phyloP scores from a whole-genome alignment of 768 basidiomycete genomes.

The Mycena floridula region DNA sequence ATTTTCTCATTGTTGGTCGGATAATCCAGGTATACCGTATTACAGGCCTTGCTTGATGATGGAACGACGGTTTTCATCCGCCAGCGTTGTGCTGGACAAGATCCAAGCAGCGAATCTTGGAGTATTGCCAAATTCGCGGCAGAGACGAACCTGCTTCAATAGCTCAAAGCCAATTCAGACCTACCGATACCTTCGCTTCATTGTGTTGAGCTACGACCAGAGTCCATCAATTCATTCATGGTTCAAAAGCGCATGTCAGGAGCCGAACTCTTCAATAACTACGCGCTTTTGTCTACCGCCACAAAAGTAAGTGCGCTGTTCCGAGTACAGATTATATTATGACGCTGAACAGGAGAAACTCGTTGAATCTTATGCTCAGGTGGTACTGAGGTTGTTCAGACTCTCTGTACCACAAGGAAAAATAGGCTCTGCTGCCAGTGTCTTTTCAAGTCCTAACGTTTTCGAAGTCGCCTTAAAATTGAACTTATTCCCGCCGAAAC shows the following conservation, averaged over 20 bases:
- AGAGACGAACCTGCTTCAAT: not conserved
- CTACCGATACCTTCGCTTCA: not conserved
- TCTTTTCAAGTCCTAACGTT: too few relatives aligned
- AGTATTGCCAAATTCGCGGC: not conserved
- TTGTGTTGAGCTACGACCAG: not conserved
- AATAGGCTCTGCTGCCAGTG: too few relatives aligned
- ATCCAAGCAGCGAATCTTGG: not conserved
- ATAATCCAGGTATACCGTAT: too few relatives aligned
- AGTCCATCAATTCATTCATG: not conserved
- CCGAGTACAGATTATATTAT: not conserved
- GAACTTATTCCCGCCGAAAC: too few relatives aligned
- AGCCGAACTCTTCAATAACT: not conserved
- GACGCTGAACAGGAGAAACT: slow-evolving; percentile 4
- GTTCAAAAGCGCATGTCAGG: not conserved
- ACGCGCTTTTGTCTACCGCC: not conserved
- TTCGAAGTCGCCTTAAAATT: too few relatives aligned
- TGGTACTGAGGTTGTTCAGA: slow-evolving; percentile 4
- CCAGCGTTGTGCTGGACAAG: slow-evolving; percentile 1
- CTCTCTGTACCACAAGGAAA: slow-evolving; percentile 5
- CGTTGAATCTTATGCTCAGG: slow-evolving; percentile 8
- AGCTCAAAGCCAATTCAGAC: not conserved
- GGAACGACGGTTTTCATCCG: not conserved
- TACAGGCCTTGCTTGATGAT: slow-evolving; percentile 2
- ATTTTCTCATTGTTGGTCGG: too few relatives aligned
- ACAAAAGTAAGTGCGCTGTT: not conserved